Percentiles rank a stretch among this genome's conserved stretches.
Conservation (phyloP, 208 protist genomes). For the Trichomonas vaginalis region DNA sequence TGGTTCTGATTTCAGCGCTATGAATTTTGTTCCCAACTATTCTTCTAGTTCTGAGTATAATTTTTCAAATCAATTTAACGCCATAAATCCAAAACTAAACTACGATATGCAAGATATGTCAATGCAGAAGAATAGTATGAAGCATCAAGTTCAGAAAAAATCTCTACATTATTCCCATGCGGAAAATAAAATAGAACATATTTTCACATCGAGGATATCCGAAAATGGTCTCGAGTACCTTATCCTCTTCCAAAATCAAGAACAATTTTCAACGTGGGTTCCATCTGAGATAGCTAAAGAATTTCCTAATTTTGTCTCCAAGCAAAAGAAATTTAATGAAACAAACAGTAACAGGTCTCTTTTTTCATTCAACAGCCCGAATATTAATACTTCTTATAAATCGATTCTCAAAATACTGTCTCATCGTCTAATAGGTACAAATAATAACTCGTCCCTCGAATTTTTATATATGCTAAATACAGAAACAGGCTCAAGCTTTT, state of each 20-base stretch:
- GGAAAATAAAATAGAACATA: slow-evolving; percentile 6
- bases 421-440: neutral
- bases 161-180: neutral
- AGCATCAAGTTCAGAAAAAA: neutral
- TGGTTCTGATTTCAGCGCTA: neutral
- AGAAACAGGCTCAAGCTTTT: neutral
- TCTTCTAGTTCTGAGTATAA: neutral
- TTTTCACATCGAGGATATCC: neutral
- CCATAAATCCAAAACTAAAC: neutral
- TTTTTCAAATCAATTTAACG: neutral
- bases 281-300: neutral
- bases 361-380: neutral
- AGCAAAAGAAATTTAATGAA: neutral
- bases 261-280: neutral
- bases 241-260: neutral
- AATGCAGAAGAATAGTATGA: neutral
- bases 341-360: neutral
- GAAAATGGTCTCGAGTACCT: neutral
- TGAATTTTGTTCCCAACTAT: neutral
- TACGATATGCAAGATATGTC: neutral
- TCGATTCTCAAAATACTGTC: neutral
- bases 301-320: neutral
- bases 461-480: neutral
- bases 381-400: neutral
- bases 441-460: neutral